Percentiles rank a stretch among this genome's conserved stretches.
These are phyloP conservation scores for Exophiala sideris DNA, from an alignment of 2,329 filamentous ascomycete species.

Conservation along the genomic window DNA sequence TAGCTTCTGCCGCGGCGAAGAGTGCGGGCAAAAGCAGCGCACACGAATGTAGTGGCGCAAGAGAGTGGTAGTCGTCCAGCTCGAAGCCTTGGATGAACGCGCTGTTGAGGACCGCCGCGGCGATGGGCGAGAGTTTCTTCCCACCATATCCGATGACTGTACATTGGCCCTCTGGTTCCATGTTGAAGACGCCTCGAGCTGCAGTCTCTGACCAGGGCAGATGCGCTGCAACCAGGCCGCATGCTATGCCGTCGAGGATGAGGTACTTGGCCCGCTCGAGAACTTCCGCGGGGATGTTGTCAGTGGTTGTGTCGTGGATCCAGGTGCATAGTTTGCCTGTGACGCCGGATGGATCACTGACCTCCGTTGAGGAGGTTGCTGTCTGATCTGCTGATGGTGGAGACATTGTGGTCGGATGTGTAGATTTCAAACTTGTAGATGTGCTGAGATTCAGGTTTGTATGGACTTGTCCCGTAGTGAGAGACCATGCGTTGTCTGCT, in stretches of 20 bases:
- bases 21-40: slow-evolving; percentile 40
- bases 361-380: no score
- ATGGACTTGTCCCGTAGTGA: no score
- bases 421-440: no score
- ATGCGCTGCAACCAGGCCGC: slow-evolving; percentile 39
- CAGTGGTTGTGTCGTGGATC: slow-evolving; percentile 30
- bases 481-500: no score
- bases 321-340: slow-evolving; percentile 33
- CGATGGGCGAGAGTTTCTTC: slow-evolving; percentile 36
- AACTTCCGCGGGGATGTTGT: slow-evolving; percentile 35
- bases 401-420: no score
- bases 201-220: slow-evolving; percentile 42
- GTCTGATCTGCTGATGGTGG: no score
- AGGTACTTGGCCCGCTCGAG: slow-evolving; percentile 40
- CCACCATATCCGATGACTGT: slow-evolving; percentile 28
- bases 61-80: slow-evolving; percentile 44
- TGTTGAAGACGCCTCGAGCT: slow-evolving; percentile 31
- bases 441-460: no score
- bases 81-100: slow-evolving; percentile 46
- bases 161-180: slow-evolving; percentile 34
- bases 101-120: slow-evolving; percentile 43
- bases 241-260: slow-evolving; percentile 44
- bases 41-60: slow-evolving; percentile 41
- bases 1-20: slow-evolving; percentile 34
- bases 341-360: slow-evolving; percentile 6